Conservation (phyloP, 2,329 filamentous ascomycete genomes). For the Lecanicillium sp. region DNA sequence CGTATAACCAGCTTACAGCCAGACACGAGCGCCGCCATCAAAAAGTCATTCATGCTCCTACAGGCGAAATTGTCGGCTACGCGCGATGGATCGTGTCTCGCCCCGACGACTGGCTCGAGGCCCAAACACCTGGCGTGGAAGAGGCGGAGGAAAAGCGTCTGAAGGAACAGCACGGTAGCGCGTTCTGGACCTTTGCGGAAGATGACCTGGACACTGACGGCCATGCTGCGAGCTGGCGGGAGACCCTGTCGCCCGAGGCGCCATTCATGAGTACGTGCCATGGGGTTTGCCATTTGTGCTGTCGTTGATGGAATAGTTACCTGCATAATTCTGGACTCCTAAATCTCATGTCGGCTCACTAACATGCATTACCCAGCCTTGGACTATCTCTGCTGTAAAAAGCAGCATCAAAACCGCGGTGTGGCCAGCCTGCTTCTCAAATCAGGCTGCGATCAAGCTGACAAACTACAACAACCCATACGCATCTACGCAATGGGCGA, state of each 20-base stretch:
- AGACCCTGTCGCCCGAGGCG: conserved; percentile 4
- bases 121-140: conserved; percentile 12
- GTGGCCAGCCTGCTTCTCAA: conserved; percentile 19
- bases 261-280: conserved; percentile 14
- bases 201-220: conserved; percentile 2
- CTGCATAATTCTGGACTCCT: no score
- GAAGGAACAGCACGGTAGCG: background rate
- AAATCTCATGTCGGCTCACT: no score
- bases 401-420: conserved; percentile 19
- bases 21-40: conserved; percentile 19
- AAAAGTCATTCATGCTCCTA: conserved; percentile 16
- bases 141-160: conserved; percentile 6
- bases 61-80: conserved; percentile 21
- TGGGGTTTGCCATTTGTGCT: no score
- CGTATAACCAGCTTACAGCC: conserved; percentile 17
- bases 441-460: conserved; percentile 19
- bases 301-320: no score
- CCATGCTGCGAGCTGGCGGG: conserved; percentile 1
- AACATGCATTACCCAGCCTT: conserved; percentile 12
- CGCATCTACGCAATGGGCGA: conserved; percentile 18
- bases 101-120: conserved; percentile 12
- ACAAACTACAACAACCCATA: conserved; percentile 16
- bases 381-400: conserved; percentile 20
- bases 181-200: conserved; percentile 5
- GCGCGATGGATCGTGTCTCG: conserved; percentile 10